Evolutionary conservation across 2,329 filamentous ascomycete genomes (phyloP), one percentile per base, ranked within the genome.

Genomic region (Fusarium dlaminii): DNA sequence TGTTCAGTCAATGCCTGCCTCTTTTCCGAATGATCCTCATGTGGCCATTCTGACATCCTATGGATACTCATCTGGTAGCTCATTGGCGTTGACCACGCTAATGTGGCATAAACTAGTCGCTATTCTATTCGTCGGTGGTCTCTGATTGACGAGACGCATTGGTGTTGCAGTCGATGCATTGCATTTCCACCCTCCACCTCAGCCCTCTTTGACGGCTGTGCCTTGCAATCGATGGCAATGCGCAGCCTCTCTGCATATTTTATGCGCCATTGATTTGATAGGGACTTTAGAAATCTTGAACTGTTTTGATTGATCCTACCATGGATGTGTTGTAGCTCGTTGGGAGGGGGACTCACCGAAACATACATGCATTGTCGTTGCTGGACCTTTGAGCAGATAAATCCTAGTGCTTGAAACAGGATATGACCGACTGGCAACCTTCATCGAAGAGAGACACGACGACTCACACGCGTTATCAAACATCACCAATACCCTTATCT

Each of bases 151-250:
- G 68, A 63, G 68, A 66, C 24, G 29, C 17, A 48, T 66, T 62
- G 48, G 46, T 72, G 67, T 59, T 72, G 17, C 62, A 48, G 62
- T 62, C 51, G 62, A 68, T 75, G 72, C 66, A 76, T 63, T 75
- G 71, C 66, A 77, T 64, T 64, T 73, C 68, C 51, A 64, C 75
- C 75, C 72, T 78, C 76, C 76, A 78, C 76, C 74, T 77, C 76
- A 78, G 76, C 76, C 76, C 73, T 78, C 66, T 77, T 73, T 70
- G 59, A 68, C 68, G 76, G 76, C 76, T 75, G 74, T 78, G 75
- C 75, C 72, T 65, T 77, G 74, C 68, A 59, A 74, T 75, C 57
- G 52, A 74, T 73, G 68, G 72, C 60, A 58, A 42, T 73, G 73
- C 68, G 68, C 76, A 75, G 74, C 70, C 73, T 63, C 60, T 66